Evolutionary conservation across 495 filamentous ascomycete species (phyloP), one percentile per base, ranked within the genome.

Genomic region (Physcia stellaris): DNA sequence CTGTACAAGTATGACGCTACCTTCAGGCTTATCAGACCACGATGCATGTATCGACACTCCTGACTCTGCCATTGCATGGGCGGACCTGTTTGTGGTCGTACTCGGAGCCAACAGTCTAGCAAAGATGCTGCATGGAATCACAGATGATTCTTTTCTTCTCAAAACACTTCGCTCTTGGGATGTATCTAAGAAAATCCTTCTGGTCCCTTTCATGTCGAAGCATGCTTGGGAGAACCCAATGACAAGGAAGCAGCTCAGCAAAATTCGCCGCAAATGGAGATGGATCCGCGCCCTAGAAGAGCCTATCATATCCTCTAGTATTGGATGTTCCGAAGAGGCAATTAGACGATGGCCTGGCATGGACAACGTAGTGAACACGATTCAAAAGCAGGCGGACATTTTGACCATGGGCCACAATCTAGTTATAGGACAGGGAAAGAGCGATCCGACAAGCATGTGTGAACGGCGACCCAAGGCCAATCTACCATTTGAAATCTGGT

Each of bases 151-250:
- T 32, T 65, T 86, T 3, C 61, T 87, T 26, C n/a, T n/a, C n/a
- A 74, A 83, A 27, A 71, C 87, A 4, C 53, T 93, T 29, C 71
- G 84, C 20, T 76, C 79, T 28, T 93, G 85, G 85, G 77, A 86
- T 41, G 79, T 82, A 4, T 73, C 75, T 2, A 90, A 90, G 59
- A 78, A 83, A 46, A 82, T 88, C 15, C 56, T 88, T 32, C 59
- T 93, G 15, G 73, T 90, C 11, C 85, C 84, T 0, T 81, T 78
- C 31, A 88, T 93, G 83, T 82, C 79, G 4, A 68, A 68, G 4
- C 64, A 77, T 39, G 80, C 82, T 73, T 93, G 85, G 85, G 74
- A 86, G 52, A 80, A 87, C 49, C 83, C 83, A 11, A 74, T 88
- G 59, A 88, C 78, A 16, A 77, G 75, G 56, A 76, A 81, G 48